Percentiles rank a stretch among this genome's conserved stretches.
Conservation (phyloP, 108 stramenopile genomes). For the Halocafeteria seosinensis region DNA sequence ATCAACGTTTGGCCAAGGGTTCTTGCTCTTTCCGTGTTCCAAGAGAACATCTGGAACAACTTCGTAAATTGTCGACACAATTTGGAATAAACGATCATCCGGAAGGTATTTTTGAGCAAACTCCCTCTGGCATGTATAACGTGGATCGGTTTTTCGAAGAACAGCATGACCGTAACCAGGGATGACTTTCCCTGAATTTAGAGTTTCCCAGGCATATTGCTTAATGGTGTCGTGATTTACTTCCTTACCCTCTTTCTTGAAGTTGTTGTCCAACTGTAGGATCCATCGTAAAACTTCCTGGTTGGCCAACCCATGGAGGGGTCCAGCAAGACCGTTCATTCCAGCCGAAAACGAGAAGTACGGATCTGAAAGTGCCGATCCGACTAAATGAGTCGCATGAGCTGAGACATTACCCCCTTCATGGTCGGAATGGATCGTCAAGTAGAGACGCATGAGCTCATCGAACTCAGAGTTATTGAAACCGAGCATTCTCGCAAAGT, state of each 20-base stretch:
- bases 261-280: constrained; percentile 70
- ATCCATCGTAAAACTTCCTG: constrained; percentile 96
- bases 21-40: constrained; percentile 96
- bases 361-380: constrained; percentile 80
- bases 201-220: constrained; percentile 95
- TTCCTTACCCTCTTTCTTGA: constrained; percentile 74
- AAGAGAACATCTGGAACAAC: constrained; percentile 91
- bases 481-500: constrained; percentile 94
- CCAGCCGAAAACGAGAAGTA: constrained; percentile 84
- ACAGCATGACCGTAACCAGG: constrained; percentile 99
- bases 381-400: constrained; percentile 93
- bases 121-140: constrained; percentile 94
- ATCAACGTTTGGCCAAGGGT: constrained; percentile 98
- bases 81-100: constrained; percentile 87
- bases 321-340: constrained; percentile 89
- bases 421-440: constrained; percentile 98
- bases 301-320: constrained; percentile 93
- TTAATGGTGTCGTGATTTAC: constrained; percentile 90
- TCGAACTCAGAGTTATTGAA: constrained; percentile 75
- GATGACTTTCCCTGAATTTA: constrained; percentile 95
- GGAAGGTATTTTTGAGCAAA: constrained; percentile 99
- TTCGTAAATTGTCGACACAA: constrained; percentile 91
- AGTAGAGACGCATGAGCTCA: constrained; percentile 96
- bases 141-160: constrained; percentile 91
- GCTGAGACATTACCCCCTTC: constrained; percentile 98